Percentiles rank a stretch among this genome's conserved stretches.
These are phyloP conservation scores for Pinus tabuliformis DNA, from an alignment of 75 land plant species.

Conservation along the genomic window DNA sequence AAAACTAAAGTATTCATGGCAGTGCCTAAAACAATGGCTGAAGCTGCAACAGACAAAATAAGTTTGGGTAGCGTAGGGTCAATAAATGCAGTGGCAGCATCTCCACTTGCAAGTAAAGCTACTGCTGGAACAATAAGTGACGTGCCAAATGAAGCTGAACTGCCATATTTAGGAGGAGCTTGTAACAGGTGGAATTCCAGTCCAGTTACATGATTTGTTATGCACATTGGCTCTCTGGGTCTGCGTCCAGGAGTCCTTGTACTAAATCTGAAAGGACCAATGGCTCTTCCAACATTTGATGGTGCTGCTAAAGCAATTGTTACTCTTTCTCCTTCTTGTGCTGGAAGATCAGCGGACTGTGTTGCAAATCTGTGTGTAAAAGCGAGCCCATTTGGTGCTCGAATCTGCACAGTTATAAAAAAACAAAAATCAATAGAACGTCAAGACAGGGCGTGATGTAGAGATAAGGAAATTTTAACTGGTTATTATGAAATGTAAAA, in stretches of 20 bases:
- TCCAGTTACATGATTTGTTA: constrained; percentile 79
- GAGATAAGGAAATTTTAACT: not conserved
- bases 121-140: constrained; percentile 59
- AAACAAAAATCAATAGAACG: not conserved
- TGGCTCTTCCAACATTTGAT: constrained; percentile 50
- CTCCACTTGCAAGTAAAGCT: constrained; percentile 73
- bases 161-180: constrained; percentile 64
- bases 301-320: constrained; percentile 83
- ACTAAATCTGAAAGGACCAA: constrained; percentile 68
- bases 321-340: constrained; percentile 91
- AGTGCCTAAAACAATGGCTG: constrained; percentile 66
- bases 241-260: constrained; percentile 63
- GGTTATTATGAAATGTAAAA: too few species aligned
- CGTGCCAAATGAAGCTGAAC: constrained; percentile 52
- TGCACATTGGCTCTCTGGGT: constrained; percentile 82
- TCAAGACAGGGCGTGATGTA: not conserved
- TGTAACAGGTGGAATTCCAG: constrained; percentile 54
- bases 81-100: constrained; percentile 81
- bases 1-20: constrained; percentile 59
- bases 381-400: constrained; percentile 81
- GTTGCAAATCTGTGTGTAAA: constrained; percentile 92
- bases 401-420: constrained; percentile 42
- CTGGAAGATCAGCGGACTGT: constrained; percentile 83
- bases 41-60: constrained; percentile 52
- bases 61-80: constrained; percentile 78